Percentiles rank a stretch among this genome's conserved stretches.
Conservation (phyloP, 345 rosid genomes). For the Conringia planisiliqua region DNA sequence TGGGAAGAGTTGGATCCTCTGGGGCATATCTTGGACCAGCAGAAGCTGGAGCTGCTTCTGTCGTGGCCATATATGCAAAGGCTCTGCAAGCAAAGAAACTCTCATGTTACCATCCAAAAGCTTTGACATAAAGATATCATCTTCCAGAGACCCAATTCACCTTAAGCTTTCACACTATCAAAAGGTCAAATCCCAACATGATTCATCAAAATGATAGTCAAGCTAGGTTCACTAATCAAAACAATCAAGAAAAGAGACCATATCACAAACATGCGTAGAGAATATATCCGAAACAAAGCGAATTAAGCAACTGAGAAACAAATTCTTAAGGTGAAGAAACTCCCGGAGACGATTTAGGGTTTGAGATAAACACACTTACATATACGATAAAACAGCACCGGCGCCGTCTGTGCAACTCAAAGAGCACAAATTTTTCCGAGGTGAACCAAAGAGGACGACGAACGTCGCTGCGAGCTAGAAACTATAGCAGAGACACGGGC, state of each 20-base stretch:
- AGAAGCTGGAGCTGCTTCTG: constrained; percentile 52
- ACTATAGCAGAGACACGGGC: not conserved
- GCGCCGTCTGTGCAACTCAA: not conserved
- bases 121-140: not conserved
- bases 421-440: not conserved
- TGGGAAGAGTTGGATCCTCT: constrained; percentile 89
- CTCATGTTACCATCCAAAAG: constrained; percentile 6
- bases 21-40: constrained; percentile 89
- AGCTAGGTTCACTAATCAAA: not conserved
- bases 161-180: not conserved
- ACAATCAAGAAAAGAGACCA: not conserved
- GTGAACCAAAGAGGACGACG: constrained; percentile 1
- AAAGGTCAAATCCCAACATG: not conserved
- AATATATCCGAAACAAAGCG: not conserved
- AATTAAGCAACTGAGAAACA: not conserved
- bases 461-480: not conserved
- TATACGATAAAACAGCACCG: not conserved
- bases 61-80: constrained; percentile 59
- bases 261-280: not conserved
- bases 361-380: constrained; percentile 18
- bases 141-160: not conserved
- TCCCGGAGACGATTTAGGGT: constrained; percentile 27
- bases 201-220: constrained; percentile 3
- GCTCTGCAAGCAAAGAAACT: constrained; percentile 27
- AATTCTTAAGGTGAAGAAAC: not conserved